A percentile compares a stretch with the other conserved stretches of the same genome.
Evolutionary conservation across 805 yeast species (phyloP).

Genomic region (Cyberlindnera amylophila): DNA sequence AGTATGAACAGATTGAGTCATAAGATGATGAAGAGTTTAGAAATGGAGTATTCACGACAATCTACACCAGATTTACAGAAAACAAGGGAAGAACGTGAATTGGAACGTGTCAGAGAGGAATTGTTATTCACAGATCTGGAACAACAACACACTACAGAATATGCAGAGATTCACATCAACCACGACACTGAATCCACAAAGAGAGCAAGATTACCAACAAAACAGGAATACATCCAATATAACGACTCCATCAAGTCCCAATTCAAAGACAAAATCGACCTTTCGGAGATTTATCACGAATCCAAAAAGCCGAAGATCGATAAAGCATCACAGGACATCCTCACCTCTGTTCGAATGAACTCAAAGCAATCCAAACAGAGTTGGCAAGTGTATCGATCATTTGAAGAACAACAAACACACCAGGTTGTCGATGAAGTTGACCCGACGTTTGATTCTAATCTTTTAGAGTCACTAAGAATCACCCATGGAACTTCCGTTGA

Average conservation of each 20-base stretch:
- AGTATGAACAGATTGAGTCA: conserved; percentile 88
- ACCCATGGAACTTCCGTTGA: conserved; percentile 73
- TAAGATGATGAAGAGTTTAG: conserved; percentile 63
- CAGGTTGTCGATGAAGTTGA: conserved; percentile 30
- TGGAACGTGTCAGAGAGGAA: conserved; percentile 39
- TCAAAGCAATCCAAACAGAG: conserved; percentile 50
- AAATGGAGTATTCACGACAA: conserved; percentile 38
- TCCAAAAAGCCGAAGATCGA: conserved; percentile 33
- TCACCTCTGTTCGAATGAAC: conserved; percentile 46
- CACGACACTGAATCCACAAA: conserved; percentile 17
- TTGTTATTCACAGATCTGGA: conserved; percentile 50
- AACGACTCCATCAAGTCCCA: conserved; percentile 21
- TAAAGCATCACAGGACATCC: conserved; percentile 42
- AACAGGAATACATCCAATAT: conserved; percentile 22
- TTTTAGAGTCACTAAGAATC: conserved; percentile 50
- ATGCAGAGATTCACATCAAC: conserved; percentile 40
- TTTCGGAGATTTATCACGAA: conserved; percentile 26
- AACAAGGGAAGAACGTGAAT: conserved; percentile 35
- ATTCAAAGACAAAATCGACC: conserved; percentile 23
- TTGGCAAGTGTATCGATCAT: conserved; percentile 32
- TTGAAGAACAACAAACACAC: conserved; percentile 25
- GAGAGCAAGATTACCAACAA: conserved; percentile 18
- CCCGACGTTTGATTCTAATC: conserved; percentile 31
- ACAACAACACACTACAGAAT: conserved; percentile 43
- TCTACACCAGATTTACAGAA: conserved; percentile 32